phyloP scores from a whole-genome alignment of 176 grass and related monocot species.

The Bromus sterilis region DNA sequence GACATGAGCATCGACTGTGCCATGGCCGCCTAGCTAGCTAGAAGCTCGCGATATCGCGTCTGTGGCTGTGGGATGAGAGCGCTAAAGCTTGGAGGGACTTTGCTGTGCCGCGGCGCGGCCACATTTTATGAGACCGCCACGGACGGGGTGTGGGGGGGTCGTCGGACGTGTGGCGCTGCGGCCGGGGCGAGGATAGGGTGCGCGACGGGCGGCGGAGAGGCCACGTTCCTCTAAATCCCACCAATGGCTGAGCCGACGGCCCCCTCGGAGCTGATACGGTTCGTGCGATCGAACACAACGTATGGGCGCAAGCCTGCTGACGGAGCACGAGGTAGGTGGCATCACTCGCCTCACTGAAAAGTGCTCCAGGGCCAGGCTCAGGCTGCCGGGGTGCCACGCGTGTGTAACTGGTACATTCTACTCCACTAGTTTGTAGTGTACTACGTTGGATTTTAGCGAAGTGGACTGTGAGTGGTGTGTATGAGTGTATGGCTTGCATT shows the following conservation, averaged over 20 bases:
- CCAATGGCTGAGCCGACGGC: slow-evolving; percentile 1
- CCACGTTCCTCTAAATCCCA: slow-evolving; percentile 29
- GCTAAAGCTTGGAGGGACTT: neutral
- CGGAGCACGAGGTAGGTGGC: no score
- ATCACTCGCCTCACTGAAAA: slow-evolving; percentile 17
- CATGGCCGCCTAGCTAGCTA: slow-evolving; percentile 35
- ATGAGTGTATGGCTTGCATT: neutral
- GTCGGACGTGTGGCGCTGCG: neutral
- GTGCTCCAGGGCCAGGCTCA: neutral
- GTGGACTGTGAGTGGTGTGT: neutral
- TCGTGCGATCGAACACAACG: neutral
- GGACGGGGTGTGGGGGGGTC: neutral
- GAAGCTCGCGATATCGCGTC: neutral
- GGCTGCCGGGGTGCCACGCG: neutral
- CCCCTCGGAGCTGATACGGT: neutral
- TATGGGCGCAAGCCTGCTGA: no score
- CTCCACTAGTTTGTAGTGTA: neutral
- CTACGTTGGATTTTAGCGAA: neutral
- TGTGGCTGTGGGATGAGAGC: neutral
- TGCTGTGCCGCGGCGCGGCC: neutral
- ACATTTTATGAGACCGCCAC: slow-evolving; percentile 19
- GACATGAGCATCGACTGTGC: slow-evolving; percentile 89
- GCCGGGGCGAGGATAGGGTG: slow-evolving; percentile 45
- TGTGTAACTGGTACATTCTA: neutral
- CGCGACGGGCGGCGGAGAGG: slow-evolving; percentile 18